Conservation (phyloP, 768 basidiomycete genomes). For the Glaciozyma antarctica region DNA sequence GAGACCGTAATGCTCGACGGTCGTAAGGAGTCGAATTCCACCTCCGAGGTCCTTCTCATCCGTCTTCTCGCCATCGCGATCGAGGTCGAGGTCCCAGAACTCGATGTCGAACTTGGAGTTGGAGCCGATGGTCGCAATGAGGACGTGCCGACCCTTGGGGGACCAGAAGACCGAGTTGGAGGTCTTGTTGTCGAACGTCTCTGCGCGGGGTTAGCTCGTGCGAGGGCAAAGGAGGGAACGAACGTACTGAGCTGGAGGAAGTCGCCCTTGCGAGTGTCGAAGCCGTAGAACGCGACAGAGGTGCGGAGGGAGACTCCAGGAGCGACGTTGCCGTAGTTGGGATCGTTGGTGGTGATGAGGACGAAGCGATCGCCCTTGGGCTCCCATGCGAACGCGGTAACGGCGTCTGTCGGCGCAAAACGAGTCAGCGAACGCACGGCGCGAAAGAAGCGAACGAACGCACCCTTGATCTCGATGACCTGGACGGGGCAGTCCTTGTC, state of each 20-base stretch:
- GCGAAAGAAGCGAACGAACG: conserved; percentile 6
- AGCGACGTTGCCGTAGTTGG: conserved; percentile 79
- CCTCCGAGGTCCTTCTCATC: conserved; percentile 58
- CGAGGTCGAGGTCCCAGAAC: conserved; percentile 98
- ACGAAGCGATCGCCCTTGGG: conserved; percentile 95
- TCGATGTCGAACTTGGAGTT: conserved; percentile 93
- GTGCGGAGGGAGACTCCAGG: conserved; percentile 90
- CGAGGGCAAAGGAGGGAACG: neutral
- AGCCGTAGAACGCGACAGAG: conserved; percentile 89
- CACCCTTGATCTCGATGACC: conserved; percentile 93
- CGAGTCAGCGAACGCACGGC: neutral
- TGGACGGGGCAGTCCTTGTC: conserved; percentile 98
- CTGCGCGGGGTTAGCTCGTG: conserved; percentile 40
- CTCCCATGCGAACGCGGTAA: conserved; percentile 96
- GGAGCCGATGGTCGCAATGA: conserved; percentile 90
- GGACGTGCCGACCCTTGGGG: conserved; percentile 87
- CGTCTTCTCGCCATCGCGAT: conserved; percentile 49
- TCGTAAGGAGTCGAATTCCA: conserved; percentile 72
- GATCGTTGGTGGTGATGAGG: conserved; percentile 86
- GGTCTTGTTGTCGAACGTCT: conserved; percentile 66
- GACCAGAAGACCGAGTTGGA: conserved; percentile 96
- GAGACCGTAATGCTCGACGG: conserved; percentile 89
- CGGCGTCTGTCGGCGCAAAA: conserved; percentile 55
- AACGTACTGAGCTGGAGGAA: conserved; percentile 72
- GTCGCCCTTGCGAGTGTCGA: conserved; percentile 82